Percentiles rank a stretch among this genome's conserved stretches.
phyloP scores from a whole-genome alignment of 768 basidiomycete species.

The Dacryopinax spathularia region DNA sequence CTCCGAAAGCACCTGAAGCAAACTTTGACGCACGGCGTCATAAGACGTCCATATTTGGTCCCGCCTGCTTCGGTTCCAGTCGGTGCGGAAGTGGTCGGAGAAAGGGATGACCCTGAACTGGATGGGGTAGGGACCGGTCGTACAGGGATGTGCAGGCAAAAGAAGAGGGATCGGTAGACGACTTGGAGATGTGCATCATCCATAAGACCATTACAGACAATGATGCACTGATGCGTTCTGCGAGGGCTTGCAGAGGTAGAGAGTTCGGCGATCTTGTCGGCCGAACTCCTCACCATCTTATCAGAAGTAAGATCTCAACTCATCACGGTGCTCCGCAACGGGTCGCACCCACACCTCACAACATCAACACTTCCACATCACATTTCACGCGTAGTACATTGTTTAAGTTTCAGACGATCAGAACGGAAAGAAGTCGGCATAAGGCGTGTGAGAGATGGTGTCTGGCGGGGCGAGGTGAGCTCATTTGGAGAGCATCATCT shows the following conservation, averaged over 20 bases:
- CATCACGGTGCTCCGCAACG: no score
- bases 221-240: no score
- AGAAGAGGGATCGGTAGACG: no score
- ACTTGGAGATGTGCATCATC: no score
- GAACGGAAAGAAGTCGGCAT: not conserved
- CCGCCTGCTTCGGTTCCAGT: no score
- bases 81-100: no score
- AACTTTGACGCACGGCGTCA: not conserved
- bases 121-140: not conserved
- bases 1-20: no score
- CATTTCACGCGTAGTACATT: not conserved
- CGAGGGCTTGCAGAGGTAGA: no score
- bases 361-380: not conserved
- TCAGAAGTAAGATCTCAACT: no score
- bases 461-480: not conserved
- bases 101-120: not conserved
- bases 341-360: not conserved
- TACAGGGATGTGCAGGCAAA: not conserved
- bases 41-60: not conserved
- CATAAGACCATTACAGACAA: no score
- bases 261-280: no score
- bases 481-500: constrained; percentile 67
- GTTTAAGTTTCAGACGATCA: not conserved
- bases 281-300: no score
- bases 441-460: not conserved